Evolutionary conservation across 1,139 yeast genomes (phyloP).

Genomic region (Arxiozyma telluris): DNA sequence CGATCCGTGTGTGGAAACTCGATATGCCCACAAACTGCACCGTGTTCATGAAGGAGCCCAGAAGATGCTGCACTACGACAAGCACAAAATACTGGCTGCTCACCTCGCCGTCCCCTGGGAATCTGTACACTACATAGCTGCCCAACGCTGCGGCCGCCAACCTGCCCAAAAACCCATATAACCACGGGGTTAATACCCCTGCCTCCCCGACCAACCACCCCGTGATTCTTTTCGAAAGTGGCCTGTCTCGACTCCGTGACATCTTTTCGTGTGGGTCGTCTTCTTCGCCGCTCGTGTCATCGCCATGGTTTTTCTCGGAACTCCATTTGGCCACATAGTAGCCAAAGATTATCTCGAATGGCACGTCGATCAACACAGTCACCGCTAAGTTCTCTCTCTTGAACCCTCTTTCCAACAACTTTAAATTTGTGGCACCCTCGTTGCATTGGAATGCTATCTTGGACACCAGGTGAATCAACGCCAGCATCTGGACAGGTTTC

Average conservation of each 20-base stretch:
- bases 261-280: constrained; percentile 6
- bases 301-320: constrained; percentile 32
- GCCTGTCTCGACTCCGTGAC: neutral
- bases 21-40: constrained; percentile 90
- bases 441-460: constrained; percentile 93
- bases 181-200: constrained; percentile 72
- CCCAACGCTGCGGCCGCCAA: constrained; percentile 68
- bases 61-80: constrained; percentile 71
- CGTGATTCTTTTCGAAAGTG: neutral
- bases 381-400: constrained; percentile 89
- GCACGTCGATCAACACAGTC: constrained; percentile 88
- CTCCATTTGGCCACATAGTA: constrained; percentile 91
- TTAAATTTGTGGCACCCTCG: constrained; percentile 90
- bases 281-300: neutral
- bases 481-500: constrained; percentile 67
- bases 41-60: constrained; percentile 88
- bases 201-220: constrained; percentile 21
- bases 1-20: constrained; percentile 90
- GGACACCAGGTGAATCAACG: constrained; percentile 65
- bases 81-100: constrained; percentile 45
- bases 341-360: constrained; percentile 90
- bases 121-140: constrained; percentile 59
- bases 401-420: constrained; percentile 85
- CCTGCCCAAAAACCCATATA: constrained; percentile 81
- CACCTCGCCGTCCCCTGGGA: constrained; percentile 48